Evolutionary conservation across 768 basidiomycete genomes (phyloP).

Genomic region (Calocera cornea): DNA sequence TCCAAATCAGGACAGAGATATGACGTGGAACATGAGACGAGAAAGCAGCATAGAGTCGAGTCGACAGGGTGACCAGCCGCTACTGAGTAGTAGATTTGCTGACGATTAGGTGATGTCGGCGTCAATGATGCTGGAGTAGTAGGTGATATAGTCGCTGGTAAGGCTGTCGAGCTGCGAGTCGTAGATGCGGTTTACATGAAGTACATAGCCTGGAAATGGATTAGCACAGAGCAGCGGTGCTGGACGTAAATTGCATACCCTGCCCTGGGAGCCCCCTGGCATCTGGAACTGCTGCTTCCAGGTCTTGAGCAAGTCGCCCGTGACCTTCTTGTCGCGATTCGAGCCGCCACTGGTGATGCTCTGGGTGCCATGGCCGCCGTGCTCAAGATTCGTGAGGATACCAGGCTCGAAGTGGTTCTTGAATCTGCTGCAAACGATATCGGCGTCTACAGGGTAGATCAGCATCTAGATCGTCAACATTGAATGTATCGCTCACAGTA

Average conservation of each 20-base stretch:
- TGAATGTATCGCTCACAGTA: conserved; percentile 65
- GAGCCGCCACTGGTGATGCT: background rate
- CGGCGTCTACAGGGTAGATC: background rate
- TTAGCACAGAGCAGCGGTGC: background rate
- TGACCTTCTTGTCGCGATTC: background rate
- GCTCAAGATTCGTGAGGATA: background rate
- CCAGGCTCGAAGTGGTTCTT: conserved; percentile 1
- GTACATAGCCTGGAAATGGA: background rate
- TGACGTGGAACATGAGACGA: too few species aligned
- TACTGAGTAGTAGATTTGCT: too few species aligned
- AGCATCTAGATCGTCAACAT: too few species aligned
- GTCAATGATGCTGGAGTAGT: background rate
- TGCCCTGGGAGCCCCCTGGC: background rate
- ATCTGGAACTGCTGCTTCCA: background rate
- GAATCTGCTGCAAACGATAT: background rate
- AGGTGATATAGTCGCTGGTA: background rate
- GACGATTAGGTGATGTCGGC: background rate
- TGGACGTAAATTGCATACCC: background rate
- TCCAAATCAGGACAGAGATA: background rate
- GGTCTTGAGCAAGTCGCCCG: background rate
- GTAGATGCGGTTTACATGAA: background rate
- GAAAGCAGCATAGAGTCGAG: too few species aligned
- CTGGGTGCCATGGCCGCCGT: background rate
- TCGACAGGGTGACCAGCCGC: too few species aligned
- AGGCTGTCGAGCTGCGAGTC: too few species aligned